Evolutionary conservation across 345 rosid species (phyloP), one percentile per base, ranked within the genome.

Genomic region (Microcos paniculata): DNA sequence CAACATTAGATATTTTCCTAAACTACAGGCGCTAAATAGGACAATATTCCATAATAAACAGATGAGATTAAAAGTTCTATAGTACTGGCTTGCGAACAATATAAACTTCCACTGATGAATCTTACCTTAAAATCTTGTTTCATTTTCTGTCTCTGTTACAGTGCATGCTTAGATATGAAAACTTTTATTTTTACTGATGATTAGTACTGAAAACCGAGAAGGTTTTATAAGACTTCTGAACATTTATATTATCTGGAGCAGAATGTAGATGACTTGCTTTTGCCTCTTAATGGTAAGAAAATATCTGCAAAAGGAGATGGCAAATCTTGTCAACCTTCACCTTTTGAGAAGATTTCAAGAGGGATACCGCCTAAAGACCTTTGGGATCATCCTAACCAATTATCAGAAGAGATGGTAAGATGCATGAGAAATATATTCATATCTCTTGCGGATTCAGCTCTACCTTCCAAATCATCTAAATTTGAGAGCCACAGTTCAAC

Each of bases 401-500:
- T 95, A 59, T 90, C 97, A 1, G 92, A 95, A 83, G 92, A 93
- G 86, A 95, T 95, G 97, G 87, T 93, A 51, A 79, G 87, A 83
- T 95, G 97, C 86, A 95, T 95, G 99, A 90, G 88, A 84, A 87
- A 93, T 81, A 91, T 95, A 85, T 95, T 87, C 79, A 85, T 91
- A 72, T 94, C 90, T 63, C 92, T 94, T 59, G 92, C 92, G 42
- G 97, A 90, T 80, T 83, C 97, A 76, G 87, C 91, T 31, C 75
- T 86, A 46, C 87, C 88, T 61, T 80, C 92, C 77, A 87, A 85
- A 79, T 86, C 88, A 28, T 81, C 88, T 24, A 52, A 72, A 21
- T 81, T 85, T 38, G 89, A 86, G 75, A 86, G 87, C 85, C 90
- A 89, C 18, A 83, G 82, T 84, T 87, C 96, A 56, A 83, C 92